These are phyloP conservation scores for Arthrobotrys entomopaga DNA, from an alignment of 2,329 filamentous ascomycete species.

Conservation along the genomic window DNA sequence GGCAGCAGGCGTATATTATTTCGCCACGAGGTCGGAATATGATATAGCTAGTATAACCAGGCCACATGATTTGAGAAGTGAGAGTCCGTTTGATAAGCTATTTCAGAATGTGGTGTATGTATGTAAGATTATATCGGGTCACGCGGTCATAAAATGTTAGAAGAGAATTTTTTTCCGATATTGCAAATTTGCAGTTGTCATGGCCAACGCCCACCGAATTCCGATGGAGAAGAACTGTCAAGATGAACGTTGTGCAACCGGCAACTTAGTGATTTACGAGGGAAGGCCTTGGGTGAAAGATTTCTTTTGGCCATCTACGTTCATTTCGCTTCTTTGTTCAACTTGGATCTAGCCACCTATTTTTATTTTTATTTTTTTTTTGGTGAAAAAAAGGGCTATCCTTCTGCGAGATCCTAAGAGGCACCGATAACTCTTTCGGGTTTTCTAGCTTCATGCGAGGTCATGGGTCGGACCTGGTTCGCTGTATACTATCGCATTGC, in stretches of 20 bases:
- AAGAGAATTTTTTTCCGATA: neutral
- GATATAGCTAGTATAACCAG: neutral
- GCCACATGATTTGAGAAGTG: neutral
- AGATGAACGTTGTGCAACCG: neutral
- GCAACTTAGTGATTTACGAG: neutral
- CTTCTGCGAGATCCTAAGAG: neutral
- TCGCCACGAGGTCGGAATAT: neutral
- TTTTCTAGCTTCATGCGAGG: neutral
- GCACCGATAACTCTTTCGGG: neutral
- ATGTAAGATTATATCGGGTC: too few species aligned
- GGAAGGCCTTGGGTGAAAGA: too few species aligned
- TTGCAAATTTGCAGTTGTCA: slow-evolving; percentile 5
- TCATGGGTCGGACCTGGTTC: neutral
- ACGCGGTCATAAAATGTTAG: too few species aligned
- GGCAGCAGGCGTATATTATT: neutral
- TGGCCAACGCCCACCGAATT: neutral
- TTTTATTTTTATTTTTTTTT: too few species aligned
- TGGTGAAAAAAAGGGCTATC: neutral
- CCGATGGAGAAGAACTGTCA: neutral
- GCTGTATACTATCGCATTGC: too few species aligned
- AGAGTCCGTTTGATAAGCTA: neutral
- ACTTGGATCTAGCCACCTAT: too few species aligned
- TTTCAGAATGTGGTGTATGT: too few species aligned
- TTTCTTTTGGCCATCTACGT: neutral
- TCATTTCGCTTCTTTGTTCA: neutral